Evolutionary conservation across 257 asterid species (phyloP), one percentile per base, ranked within the genome.

Genomic region (Nicotiana tomentosiformis): DNA sequence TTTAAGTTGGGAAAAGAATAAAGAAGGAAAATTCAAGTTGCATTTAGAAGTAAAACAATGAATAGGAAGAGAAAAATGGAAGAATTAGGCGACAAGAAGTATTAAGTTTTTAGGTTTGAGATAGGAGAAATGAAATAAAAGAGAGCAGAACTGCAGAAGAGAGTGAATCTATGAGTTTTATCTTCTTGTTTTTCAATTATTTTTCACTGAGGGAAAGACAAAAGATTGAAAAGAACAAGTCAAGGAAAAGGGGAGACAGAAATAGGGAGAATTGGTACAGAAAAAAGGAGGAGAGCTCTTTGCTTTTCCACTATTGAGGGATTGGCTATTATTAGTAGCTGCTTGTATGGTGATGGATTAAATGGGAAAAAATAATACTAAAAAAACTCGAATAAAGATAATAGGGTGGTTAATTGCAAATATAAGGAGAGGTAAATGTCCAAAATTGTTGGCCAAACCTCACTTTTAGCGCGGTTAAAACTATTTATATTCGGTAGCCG

Each of bases 191-290:
- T 46, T 55, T 53, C 2, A 10, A 29, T 14, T 10, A 0, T 51
- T 12, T 10, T 56, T 0, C 4, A 7, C 3, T 30, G 67, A 16
- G 29, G 12, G 9, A 56, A 77, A 77, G 23, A 55, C 82, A 77
- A 56, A 81, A 18, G 83, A 56, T 84, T 93, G 97, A 92, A 90
- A 93, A 84, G 85, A 93, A 93, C 98, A 89, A 87, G 90, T 89
- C 98, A 74, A 66, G 39, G 67, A 90, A 87, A 82, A 82, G 88
- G 82, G 2, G 64, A 51, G 86, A 89, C 86, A 85, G 88, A 85
- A 82, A 83, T 81, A 82, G 43, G 23, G 39, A 49, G 39, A 74
- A 49, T 26, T 74, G 80, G 80, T 74, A 58, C 26, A 74, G 26
- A 7, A 15, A 74, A 51, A 74, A 15, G 23, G 26, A 46, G 80